Percentiles rank a stretch among this genome's conserved stretches.
Conservation (phyloP, 2,329 filamentous ascomycete genomes). For the Parastagonospora avenae region DNA sequence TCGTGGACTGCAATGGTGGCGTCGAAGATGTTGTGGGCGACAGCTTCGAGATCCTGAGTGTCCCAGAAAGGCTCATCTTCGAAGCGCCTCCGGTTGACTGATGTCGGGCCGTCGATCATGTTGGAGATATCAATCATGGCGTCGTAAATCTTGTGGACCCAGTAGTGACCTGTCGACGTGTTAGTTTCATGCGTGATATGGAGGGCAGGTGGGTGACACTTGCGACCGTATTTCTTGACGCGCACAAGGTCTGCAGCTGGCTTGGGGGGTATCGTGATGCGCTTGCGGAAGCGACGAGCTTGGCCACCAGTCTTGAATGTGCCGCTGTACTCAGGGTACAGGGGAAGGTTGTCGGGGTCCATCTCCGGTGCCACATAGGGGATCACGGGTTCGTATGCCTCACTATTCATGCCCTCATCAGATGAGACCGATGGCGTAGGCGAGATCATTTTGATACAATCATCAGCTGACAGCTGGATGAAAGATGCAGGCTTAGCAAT, state of each 20-base stretch:
- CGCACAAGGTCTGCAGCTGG: slow-evolving; percentile 20
- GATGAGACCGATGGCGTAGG: too few relatives aligned
- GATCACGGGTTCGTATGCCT: too few relatives aligned
- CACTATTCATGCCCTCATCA: too few relatives aligned
- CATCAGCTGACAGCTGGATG: too few relatives aligned
- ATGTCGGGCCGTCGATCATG: slow-evolving; percentile 20
- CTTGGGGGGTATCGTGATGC: slow-evolving; percentile 16
- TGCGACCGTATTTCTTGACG: slow-evolving; percentile 30
- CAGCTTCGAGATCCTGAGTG: slow-evolving; percentile 30
- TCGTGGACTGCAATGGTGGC: slow-evolving; percentile 28
- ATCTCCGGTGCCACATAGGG: too few relatives aligned
- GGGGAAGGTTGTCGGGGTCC: too few relatives aligned
- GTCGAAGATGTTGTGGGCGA: slow-evolving; percentile 39
- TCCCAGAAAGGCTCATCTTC: slow-evolving; percentile 6
- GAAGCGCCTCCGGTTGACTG: slow-evolving; percentile 29
- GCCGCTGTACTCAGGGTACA: slow-evolving; percentile 20
- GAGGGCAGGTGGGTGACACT: neutral
- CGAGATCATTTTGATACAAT: too few relatives aligned
- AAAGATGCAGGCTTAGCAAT: too few relatives aligned
- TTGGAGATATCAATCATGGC: slow-evolving; percentile 31
- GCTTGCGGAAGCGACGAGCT: slow-evolving; percentile 24
- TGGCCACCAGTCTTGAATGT: slow-evolving; percentile 24
- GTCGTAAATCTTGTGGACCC: slow-evolving; percentile 38
- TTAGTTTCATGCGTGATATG: slow-evolving; percentile 1
- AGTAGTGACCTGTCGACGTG: slow-evolving; percentile 23